Evolutionary conservation across 495 filamentous ascomycete species (phyloP).

Genomic region (Neurospora tetrasperma): DNA sequence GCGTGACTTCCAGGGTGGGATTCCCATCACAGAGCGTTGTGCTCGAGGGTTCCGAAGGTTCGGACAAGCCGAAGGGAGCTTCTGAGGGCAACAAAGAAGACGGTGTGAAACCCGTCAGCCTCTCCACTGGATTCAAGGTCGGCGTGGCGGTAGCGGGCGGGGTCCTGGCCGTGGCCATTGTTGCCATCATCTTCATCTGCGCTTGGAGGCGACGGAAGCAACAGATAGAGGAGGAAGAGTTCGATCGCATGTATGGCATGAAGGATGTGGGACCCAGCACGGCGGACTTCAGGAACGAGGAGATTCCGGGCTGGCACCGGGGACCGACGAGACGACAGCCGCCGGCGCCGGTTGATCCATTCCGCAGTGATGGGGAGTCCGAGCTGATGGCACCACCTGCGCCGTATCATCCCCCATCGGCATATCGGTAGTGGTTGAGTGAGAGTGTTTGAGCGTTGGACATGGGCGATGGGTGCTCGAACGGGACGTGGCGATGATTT

Average conservation of each 20-base stretch:
- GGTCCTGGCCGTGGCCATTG: slow-evolving; percentile 9
- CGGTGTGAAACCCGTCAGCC: neutral
- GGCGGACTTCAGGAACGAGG: slow-evolving; percentile 7
- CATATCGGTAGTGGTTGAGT: slow-evolving; percentile 8
- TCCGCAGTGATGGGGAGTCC: neutral
- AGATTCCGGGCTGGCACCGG: slow-evolving; percentile 26
- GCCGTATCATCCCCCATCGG: slow-evolving; percentile 13
- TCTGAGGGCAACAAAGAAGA: neutral
- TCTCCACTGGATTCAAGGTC: slow-evolving; percentile 12
- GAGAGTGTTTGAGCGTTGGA: neutral
- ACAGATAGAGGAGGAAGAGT: slow-evolving; percentile 18
- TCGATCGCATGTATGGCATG: slow-evolving; percentile 21
- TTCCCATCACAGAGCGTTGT: neutral
- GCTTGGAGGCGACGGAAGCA: slow-evolving; percentile 13
- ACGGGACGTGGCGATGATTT: neutral
- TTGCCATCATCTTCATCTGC: slow-evolving; percentile 12
- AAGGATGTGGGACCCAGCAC: slow-evolving; percentile 8
- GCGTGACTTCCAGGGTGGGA: neutral
- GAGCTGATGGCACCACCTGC: slow-evolving; percentile 8
- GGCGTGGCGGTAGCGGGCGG: slow-evolving; percentile 17
- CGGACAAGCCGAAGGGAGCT: neutral
- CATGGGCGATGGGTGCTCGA: neutral
- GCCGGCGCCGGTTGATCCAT: slow-evolving; percentile 9
- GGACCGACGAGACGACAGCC: slow-evolving; percentile 11
- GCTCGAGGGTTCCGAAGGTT: too few species aligned